Evolutionary conservation across 805 yeast species (phyloP), one percentile per base, ranked within the genome.

Genomic region (Candida quercuum): DNA sequence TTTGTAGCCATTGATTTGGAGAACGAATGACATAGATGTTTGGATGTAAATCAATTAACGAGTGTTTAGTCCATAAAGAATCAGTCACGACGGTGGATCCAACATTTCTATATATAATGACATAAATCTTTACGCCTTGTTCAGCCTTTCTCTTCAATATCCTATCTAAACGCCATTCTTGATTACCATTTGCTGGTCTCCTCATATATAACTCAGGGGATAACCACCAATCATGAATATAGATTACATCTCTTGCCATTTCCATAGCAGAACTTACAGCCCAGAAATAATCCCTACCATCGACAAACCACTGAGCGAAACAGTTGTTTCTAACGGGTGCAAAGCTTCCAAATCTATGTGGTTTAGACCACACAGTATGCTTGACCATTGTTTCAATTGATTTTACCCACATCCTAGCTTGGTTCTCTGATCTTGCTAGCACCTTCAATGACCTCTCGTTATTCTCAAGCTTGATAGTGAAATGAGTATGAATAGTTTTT

Each of bases 171-270:
- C 99, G 74, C 81, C 87, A 93, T 45, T 86, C 82, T 59, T 93
- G 98, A 51, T 91, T 91, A 8, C 96, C 96, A 59, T 86, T 82
- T 0, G 95, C 91, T 0, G 99, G 99, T 35, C 99, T 69, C 45
- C 99, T 74, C 63, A 93, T 66, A 52, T 93, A 94, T 3, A 93
- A 57, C 59, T 93, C 99, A 0, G 99, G 99, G 5, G 91, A 76
- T 19, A 93, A 67, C 99, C 99, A 93, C 99, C 99, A 93, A 54
- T 91, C 99, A 54, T 93, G 97, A 35, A 93, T 87, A 57, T 81
- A 93, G 24, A 93, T 82, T 1, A 84, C 91, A 66, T 93, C 98
- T 47, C 80, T 79, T 0, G 99, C 98, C 85, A 86, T 81, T 48
- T 84, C 87, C 38, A 93, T 66, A 0, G 98, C 99, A 10, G 88